Base-by-base conservation (phyloP, 2,329 filamentous ascomycete genomes). In the Fusarium sp. region DNA sequence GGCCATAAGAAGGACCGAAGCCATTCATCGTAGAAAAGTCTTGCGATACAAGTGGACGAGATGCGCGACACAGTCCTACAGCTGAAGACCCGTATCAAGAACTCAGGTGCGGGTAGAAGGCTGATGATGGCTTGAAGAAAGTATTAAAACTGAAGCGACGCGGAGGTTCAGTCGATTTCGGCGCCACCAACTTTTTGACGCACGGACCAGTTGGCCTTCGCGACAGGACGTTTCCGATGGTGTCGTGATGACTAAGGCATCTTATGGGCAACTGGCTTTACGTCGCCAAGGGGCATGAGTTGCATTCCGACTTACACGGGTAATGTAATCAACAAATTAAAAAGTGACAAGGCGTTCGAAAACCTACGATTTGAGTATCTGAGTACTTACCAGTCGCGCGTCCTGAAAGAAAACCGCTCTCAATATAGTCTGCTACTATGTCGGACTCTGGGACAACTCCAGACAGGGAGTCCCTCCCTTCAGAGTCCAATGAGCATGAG, bases 1-100 rank as follows among this genome's bases (percentile, higher is more conserved):
- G 83, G 74, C 83, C 82, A 69, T 79, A 83, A 57, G 82, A 80
- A 74, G 82, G 83, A 60, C 82, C 82, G 72, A 82, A 82, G 65
- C 86, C 87, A 79, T 88, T 91, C 88, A 92, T 92, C 65, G 78
- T 78, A 59, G 46, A 22, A 22, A 24, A 49, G 22, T 18, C n/a
- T 51, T 12, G 49, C 40, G 34, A 24, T 24, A 15, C 27, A 27
- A 15, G 13, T 25, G 41, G 29, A 15, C 3, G 46, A 34, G 16
- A 27, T 40, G 65, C 54, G 57, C 66, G 71, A 61, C 62, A 57
- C 52, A 48, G 56, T 27, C 29, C 32, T 29, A 41, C 18, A 13
- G 22, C 29, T 41, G 43, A 27, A 47, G 12, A 20, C 12, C 32
- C 20, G 47, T 22, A 43, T n/a, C 34, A 41, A 43, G 53, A 34